Conservation (phyloP, 495 filamentous ascomycete species). For the Thozetella sp. region DNA sequence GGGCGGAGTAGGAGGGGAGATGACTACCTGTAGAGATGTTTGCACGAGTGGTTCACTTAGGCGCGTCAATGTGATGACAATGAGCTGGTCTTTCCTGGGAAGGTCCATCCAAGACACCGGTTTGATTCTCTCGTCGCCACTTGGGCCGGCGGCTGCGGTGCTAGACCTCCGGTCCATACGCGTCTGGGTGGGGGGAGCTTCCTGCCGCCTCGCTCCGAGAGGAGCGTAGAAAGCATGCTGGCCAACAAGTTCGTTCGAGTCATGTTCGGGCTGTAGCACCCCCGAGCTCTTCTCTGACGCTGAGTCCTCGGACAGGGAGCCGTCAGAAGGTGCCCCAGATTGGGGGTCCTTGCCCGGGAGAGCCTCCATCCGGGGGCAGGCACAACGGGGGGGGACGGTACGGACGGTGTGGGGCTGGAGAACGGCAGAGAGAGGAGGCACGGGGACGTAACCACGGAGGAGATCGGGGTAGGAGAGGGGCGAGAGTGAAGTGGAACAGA, state of each 20-base stretch:
- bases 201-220: neutral
- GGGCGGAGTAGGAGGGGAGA: too few relatives aligned
- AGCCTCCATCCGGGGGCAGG: neutral
- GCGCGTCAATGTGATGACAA: conserved; percentile 72
- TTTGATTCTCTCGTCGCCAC: conserved; percentile 3
- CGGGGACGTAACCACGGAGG: neutral
- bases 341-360: neutral
- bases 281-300: neutral
- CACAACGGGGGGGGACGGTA: too few relatives aligned
- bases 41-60: conserved; percentile 80
- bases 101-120: conserved; percentile 68
- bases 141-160: neutral
- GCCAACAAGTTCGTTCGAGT: too few relatives aligned
- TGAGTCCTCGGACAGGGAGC: neutral
- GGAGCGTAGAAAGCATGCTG: too few relatives aligned
- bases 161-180: too few relatives aligned
- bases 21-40: conserved; percentile 72
- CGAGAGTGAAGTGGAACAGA: neutral
- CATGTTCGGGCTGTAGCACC: too few relatives aligned
- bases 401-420: too few relatives aligned
- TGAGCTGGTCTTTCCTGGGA: conserved; percentile 73
- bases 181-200: too few relatives aligned
- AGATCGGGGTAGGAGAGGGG: neutral
- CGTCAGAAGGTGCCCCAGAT: too few relatives aligned
- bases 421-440: too few relatives aligned